These are phyloP conservation scores for Centaurea solstitialis DNA, from an alignment of 129 eudicot genomes.

Conservation along the genomic window DNA sequence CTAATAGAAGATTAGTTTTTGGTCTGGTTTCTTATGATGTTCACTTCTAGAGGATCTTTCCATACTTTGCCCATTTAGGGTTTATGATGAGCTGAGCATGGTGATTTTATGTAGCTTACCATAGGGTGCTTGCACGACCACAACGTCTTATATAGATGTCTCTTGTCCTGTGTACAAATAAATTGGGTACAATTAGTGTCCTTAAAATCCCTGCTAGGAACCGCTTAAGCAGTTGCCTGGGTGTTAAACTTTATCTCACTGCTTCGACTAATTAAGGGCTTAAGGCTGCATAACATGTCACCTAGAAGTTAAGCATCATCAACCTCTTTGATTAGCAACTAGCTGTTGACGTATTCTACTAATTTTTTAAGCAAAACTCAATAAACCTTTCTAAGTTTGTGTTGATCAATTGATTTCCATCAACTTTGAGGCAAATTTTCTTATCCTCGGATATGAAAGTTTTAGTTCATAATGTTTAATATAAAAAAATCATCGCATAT, in stretches of 20 bases:
- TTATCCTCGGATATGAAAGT: background rate
- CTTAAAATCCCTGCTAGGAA: background rate
- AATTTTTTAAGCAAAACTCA: background rate
- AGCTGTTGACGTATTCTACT: background rate
- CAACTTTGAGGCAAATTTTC: background rate
- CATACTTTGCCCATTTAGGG: background rate
- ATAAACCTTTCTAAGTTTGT: background rate
- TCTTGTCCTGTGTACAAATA: background rate
- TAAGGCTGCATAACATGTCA: background rate
- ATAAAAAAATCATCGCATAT: background rate
- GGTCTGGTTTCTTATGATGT: background rate
- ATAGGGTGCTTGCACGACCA: background rate
- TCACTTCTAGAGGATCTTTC: background rate
- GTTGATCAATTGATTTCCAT: background rate
- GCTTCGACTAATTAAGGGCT: background rate
- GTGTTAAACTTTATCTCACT: background rate
- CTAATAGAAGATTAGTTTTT: background rate
- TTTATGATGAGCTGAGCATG: background rate
- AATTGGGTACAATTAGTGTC: background rate
- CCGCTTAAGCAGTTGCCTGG: background rate
- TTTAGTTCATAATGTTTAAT: background rate
- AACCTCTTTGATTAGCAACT: background rate
- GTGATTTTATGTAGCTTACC: background rate
- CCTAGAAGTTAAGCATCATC: background rate
- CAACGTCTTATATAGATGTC: background rate